These are phyloP conservation scores for Seiridium unicorne DNA, from an alignment of 2,329 filamentous ascomycete species.

Conservation along the genomic window DNA sequence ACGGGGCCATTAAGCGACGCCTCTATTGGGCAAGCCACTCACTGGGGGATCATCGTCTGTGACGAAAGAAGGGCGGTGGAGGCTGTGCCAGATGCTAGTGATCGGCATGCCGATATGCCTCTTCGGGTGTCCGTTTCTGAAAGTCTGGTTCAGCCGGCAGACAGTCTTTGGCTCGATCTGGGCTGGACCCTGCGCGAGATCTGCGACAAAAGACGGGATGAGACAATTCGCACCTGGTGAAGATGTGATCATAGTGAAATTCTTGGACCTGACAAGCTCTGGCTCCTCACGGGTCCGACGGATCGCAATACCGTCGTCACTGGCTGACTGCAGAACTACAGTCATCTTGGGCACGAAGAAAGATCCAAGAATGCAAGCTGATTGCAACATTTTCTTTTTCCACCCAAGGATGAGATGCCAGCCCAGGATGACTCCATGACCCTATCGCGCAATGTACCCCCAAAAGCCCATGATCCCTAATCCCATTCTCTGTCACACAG, in stretches of 20 bases:
- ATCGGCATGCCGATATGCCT: constrained; percentile 1
- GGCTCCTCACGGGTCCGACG: background rate
- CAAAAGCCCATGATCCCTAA: too few species aligned
- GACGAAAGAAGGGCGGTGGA: constrained; percentile 5
- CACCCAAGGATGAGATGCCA: too few species aligned
- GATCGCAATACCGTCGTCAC: background rate
- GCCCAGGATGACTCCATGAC: too few species aligned
- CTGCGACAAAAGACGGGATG: background rate
- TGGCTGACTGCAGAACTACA: background rate
- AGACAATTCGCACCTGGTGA: background rate
- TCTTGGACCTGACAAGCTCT: background rate
- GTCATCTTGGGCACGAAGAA: background rate
- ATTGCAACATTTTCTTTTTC: background rate
- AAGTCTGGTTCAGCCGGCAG: background rate
- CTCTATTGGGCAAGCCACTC: background rate
- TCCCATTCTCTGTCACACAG: too few species aligned
- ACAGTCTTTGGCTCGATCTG: background rate
- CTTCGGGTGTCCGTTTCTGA: background rate
- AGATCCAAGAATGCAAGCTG: background rate
- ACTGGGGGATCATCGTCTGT: background rate
- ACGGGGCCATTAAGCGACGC: background rate
- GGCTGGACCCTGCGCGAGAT: background rate
- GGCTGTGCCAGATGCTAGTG: constrained; percentile 1
- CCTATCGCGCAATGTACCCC: too few species aligned
- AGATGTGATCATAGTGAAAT: background rate